Evolutionary conservation across 768 basidiomycete species (phyloP), one percentile per base, ranked within the genome.

Genomic region (Plicaturopsis crispa): DNA sequence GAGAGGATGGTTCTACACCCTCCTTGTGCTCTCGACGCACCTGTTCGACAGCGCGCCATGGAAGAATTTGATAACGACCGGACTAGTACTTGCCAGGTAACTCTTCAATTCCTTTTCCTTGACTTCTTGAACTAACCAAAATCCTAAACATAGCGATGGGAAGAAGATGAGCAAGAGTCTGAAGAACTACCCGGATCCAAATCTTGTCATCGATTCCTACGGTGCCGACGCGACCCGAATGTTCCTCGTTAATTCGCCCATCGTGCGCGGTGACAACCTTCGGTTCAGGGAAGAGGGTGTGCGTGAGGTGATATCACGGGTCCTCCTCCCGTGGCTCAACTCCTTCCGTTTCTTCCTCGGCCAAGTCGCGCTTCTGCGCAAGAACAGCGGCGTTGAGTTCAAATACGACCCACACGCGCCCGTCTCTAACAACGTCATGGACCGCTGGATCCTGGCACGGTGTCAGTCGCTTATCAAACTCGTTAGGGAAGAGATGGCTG

Each of bases 131-230:
- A 17, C 47, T 41, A 31, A 17, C 20, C 21, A 24, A 34, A 12
- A 33, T 11, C 2, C 12, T n/a, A n/a, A n/a, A n/a, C 12, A 7
- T 46, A 91, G 88, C 2, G 93, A 99, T 50, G 96, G 96, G 39
- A 96, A 93, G 72, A 99, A 99, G 69, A 99, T 99, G 96, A 92
- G 88, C 65, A 99, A 99, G 66, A 93, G 88, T 60, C 64, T 93
- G 42, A 81, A 80, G 60, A 99, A 99, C 62, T 99, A 92, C 59
- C 93, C 96, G 18, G 96, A 99, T 57, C 96, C 96, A 6, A 90
- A 80, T 58, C 48, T 91, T 36, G 75, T 98, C 58, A 81, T 99
- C 44, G 72, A 91, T 55, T 76, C 78, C 47, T 97, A 89, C 59
- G 94, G 96, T 33, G 94, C 93, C 17, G 96, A 99, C 58, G 93